phyloP scores from a whole-genome alignment of 768 basidiomycete genomes.

The Phanerodontia chrysosporium region DNA sequence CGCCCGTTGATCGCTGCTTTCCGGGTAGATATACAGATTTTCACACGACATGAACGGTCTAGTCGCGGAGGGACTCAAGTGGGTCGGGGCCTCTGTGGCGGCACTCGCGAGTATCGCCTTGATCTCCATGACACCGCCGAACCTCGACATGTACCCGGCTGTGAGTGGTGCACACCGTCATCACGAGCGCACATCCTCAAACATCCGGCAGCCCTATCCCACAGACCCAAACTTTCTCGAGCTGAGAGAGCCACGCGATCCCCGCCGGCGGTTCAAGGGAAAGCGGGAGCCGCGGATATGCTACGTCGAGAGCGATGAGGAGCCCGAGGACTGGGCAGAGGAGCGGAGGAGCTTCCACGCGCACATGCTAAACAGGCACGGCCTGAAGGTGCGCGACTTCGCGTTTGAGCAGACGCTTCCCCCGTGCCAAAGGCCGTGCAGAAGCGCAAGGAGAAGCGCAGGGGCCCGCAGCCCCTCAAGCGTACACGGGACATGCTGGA shows the following conservation, averaged over 20 bases:
- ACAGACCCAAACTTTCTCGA: neutral
- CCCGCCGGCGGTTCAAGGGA: neutral
- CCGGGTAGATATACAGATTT: neutral
- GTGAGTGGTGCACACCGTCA: neutral
- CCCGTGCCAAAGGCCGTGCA: conserved; percentile 35
- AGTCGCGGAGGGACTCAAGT: neutral
- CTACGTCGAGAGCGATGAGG: neutral
- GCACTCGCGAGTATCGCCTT: neutral
- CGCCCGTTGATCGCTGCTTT: neutral
- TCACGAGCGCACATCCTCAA: neutral
- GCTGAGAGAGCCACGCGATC: neutral
- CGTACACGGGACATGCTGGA: conserved; percentile 19
- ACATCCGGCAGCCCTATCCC: neutral
- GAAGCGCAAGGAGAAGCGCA: conserved; percentile 30
- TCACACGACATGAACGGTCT: neutral
- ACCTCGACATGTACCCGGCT: neutral
- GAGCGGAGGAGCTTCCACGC: neutral
- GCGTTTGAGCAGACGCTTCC: conserved; percentile 66
- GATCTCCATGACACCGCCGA: neutral
- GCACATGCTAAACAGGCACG: conserved; percentile 24
- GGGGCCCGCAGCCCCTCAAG: conserved; percentile 33
- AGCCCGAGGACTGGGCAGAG: neutral
- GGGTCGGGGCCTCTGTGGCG: neutral
- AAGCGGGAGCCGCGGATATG: neutral
- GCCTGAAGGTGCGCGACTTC: conserved; percentile 54